These are phyloP conservation scores for Cladobotryum protrusum DNA, from an alignment of 2,329 filamentous ascomycete species.

Conservation along the genomic window DNA sequence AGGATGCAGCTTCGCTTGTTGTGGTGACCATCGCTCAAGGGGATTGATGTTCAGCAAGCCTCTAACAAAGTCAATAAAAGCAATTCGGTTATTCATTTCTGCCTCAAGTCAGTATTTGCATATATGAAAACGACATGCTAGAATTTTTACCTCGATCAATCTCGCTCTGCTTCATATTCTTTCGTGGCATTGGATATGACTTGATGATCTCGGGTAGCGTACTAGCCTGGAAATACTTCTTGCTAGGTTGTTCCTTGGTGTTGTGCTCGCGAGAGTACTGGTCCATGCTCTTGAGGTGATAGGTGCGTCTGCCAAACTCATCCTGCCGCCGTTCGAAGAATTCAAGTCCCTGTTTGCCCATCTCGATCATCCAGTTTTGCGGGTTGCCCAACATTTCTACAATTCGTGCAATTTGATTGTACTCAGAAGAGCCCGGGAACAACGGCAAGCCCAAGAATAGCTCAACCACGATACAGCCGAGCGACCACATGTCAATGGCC, in stretches of 20 bases:
- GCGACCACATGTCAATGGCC: constrained; percentile 99
- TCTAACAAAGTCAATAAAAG: constrained; percentile 97
- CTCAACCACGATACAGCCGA: constrained; percentile 97
- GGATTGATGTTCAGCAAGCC: constrained; percentile 92
- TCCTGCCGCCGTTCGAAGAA: constrained; percentile 93
- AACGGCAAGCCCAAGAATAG: constrained; percentile 89
- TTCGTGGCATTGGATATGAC: constrained; percentile 94
- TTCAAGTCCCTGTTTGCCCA: constrained; percentile 94
- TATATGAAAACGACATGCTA: not conserved
- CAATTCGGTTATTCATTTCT: constrained; percentile 98
- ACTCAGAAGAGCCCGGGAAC: constrained; percentile 96
- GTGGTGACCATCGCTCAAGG: constrained; percentile 92
- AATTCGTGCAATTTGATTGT: constrained; percentile 95
- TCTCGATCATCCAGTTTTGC: constrained; percentile 98
- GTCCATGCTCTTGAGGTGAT: constrained; percentile 94
- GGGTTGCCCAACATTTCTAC: constrained; percentile 97
- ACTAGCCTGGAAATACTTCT: constrained; percentile 96
- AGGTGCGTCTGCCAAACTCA: constrained; percentile 86
- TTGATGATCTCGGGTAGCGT: constrained; percentile 96
- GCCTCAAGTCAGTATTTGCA: constrained; percentile 13
- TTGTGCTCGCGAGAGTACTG: constrained; percentile 94
- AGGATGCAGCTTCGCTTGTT: constrained; percentile 93
- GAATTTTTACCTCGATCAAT: constrained; percentile 74
- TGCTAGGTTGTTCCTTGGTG: constrained; percentile 97
- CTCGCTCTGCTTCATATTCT: constrained; percentile 98